These are phyloP conservation scores for Argentina anserina DNA, from an alignment of 306 rosid species.

Conservation along the genomic window DNA sequence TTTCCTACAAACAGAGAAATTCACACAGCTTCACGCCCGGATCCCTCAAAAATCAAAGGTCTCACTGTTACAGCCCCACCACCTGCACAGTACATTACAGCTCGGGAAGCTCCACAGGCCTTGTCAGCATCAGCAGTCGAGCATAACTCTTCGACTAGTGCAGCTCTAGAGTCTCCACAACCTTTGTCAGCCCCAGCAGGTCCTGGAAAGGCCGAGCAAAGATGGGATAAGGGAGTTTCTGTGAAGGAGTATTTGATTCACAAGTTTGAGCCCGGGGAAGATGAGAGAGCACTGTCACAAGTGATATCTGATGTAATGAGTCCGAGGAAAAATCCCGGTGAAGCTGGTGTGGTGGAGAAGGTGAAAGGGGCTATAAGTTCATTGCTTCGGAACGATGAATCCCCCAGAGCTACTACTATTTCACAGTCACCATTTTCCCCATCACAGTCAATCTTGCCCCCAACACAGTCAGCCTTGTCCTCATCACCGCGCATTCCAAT, in stretches of 20 bases:
- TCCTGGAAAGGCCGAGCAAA: slow-evolving; percentile 27
- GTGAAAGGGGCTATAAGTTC: slow-evolving; percentile 75
- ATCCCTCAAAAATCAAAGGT: slow-evolving; percentile 45
- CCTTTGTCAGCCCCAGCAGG: slow-evolving; percentile 22
- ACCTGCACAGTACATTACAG: slow-evolving; percentile 22
- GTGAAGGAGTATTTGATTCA: slow-evolving; percentile 70
- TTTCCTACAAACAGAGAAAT: slow-evolving; percentile 41
- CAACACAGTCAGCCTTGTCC: slow-evolving; percentile 22
- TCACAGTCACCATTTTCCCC: slow-evolving; percentile 21
- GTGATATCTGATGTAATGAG: slow-evolving; percentile 77
- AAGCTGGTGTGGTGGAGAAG: slow-evolving; percentile 67
- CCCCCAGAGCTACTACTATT: slow-evolving; percentile 1
- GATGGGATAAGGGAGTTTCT: slow-evolving; percentile 75
- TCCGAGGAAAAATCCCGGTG: slow-evolving; percentile 51
- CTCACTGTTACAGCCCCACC: slow-evolving; percentile 24
- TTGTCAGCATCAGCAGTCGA: not conserved
- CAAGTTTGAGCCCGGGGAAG: slow-evolving; percentile 88
- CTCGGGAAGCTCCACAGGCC: slow-evolving; percentile 17
- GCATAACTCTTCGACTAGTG: not conserved
- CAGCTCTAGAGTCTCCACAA: slow-evolving; percentile 21
- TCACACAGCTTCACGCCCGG: slow-evolving; percentile 20
- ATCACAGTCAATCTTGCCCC: slow-evolving; percentile 2
- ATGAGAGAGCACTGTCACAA: slow-evolving; percentile 75
- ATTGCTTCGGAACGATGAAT: slow-evolving; percentile 53
- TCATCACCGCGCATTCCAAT: slow-evolving; percentile 35